These are phyloP conservation scores for Handroanthus guayacan DNA, from an alignment of 257 asterid genomes.

Conservation along the genomic window DNA sequence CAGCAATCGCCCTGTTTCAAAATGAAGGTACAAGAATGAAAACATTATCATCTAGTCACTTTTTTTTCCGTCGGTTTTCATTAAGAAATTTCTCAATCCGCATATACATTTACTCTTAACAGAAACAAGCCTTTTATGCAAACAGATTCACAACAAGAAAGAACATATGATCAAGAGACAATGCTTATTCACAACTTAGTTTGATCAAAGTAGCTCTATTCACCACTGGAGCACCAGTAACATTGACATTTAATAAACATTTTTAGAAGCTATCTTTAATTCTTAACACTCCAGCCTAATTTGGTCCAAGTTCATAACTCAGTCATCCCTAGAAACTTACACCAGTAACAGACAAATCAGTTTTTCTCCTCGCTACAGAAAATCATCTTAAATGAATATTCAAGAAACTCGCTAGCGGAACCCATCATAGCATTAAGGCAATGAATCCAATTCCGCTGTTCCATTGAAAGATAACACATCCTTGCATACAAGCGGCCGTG, in stretches of 20 bases:
- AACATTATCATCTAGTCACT: background rate
- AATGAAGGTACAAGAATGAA: constrained; percentile 20
- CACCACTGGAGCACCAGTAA: background rate
- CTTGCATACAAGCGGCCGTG: background rate
- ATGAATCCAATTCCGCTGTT: background rate
- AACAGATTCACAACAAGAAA: background rate
- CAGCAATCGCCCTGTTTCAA: constrained; percentile 63
- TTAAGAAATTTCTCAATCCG: background rate
- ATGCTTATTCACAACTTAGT: background rate
- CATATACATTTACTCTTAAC: background rate
- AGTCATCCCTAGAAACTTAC: background rate
- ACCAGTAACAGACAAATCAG: background rate
- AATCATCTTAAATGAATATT: background rate
- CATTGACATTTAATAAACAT: background rate
- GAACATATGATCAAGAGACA: background rate
- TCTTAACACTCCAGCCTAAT: background rate
- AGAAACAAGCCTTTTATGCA: background rate
- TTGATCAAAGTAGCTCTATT: background rate
- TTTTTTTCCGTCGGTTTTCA: background rate
- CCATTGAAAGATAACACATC: too few species aligned
- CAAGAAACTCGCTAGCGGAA: background rate
- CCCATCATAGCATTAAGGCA: background rate
- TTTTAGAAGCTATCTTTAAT: background rate
- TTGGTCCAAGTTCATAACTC: background rate
- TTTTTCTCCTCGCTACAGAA: background rate